Evolutionary conservation across 495 filamentous ascomycete species (phyloP).

Genomic region (Tuber microsphaerosporum): DNA sequence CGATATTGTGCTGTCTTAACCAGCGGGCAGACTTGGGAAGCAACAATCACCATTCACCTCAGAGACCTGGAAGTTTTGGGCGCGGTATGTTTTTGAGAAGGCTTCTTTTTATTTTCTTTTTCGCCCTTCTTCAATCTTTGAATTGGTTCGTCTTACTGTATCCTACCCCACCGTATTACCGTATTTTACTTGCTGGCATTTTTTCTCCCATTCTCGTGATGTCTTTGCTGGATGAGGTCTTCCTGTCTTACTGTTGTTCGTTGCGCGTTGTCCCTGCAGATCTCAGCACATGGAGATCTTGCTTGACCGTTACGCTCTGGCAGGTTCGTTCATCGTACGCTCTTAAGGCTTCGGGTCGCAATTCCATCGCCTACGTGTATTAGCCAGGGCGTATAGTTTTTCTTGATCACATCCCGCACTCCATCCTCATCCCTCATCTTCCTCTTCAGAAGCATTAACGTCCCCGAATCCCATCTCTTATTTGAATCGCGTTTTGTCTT

Average conservation of each 20-base stretch:
- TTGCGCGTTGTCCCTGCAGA: slow-evolving; percentile 4
- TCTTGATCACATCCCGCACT: background rate
- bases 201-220: background rate
- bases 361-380: background rate
- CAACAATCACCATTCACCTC: background rate
- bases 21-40: background rate
- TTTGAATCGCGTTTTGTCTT: background rate
- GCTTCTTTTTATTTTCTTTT: background rate
- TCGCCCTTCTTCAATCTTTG: background rate
- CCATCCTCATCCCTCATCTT: slow-evolving; percentile 1
- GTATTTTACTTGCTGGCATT: background rate
- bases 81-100: background rate
- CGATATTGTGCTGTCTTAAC: background rate
- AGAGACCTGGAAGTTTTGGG: background rate
- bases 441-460: background rate
- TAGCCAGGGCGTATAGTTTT: background rate
- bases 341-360: background rate
- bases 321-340: background rate
- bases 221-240: background rate
- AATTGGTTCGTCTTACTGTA: background rate
- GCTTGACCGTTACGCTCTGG: background rate
- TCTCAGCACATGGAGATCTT: background rate
- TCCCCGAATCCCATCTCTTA: background rate
- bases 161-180: background rate
- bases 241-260: background rate